Evolutionary conservation across 2,329 filamentous ascomycete species (phyloP), one percentile per base, ranked within the genome.

Genomic region (Beauveria asiatica): DNA sequence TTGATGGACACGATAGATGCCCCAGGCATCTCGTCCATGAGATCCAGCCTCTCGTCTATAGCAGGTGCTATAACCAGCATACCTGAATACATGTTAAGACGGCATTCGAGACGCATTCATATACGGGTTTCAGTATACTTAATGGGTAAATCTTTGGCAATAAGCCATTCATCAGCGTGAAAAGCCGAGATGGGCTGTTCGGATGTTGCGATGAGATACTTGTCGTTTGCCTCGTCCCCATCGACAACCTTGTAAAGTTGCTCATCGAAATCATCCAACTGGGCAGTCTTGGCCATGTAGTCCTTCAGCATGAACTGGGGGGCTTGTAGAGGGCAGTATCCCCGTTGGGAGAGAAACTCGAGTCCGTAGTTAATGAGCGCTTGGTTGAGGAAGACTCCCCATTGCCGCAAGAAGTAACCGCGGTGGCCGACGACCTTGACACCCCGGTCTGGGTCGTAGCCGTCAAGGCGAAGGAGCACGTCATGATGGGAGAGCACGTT

Each of bases 241-340:
- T 89, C 88, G 66, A 93, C 86, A 25, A 99, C 93, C 78, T 97
- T 97, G 82, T 99, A 99, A 56, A 99, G 80, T 75, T 97, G 93
- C 73, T 97, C 94, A 70, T 99, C 94, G 70, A 99, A 99, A 70
- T 97, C 90, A 67, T 94, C 92, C 27, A 99, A 85, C 76, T 99
- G 94, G 2, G 94, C 94, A 0, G 94, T 99, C 81, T 97, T 97
- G 62, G 89, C 92, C 94, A 99, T 99, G 73, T 91, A 88, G 55
- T 96, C 90, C 74, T 90, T 89, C 64, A 93, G 83, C 90, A 97
- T 96, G 80, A 99, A 95, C 70, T 91, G 92, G 1, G 92, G 92
- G 1, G 93, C 88, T 70, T 94, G 90, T 65, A 93, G 85, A 8
- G 90, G 87, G 33, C 83, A 91, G 75, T 92, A 96, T 60, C 89